Evolutionary conservation across 352 stramenopile genomes (phyloP).

Genomic region (Poterioochromonas sp.): DNA sequence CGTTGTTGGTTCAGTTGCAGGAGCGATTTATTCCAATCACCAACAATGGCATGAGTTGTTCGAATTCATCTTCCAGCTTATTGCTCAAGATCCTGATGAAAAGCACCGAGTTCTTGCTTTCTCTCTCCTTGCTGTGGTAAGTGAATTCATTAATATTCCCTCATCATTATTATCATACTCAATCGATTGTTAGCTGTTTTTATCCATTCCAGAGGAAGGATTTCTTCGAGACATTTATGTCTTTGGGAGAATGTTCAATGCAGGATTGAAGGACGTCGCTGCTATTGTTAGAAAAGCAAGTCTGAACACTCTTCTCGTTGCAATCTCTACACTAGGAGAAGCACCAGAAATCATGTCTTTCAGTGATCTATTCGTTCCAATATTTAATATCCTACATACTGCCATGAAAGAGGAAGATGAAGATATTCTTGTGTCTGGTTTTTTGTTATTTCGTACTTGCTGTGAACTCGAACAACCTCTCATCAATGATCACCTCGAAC

Average conservation of each 20-base stretch:
- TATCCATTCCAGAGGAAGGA: conserved; percentile 39
- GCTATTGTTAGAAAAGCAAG: conserved; percentile 55
- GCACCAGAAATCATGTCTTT: conserved; percentile 55
- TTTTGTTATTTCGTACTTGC: conserved; percentile 70
- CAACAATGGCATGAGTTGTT: background rate
- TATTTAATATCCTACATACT: conserved; percentile 56
- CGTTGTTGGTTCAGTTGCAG: background rate
- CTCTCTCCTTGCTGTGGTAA: background rate
- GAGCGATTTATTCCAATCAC: background rate
- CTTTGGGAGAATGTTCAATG: conserved; percentile 49
- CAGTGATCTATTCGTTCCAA: conserved; percentile 48
- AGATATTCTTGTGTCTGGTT: conserved; percentile 55
- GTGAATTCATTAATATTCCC: background rate
- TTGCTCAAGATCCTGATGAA: background rate
- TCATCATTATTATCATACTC: background rate
- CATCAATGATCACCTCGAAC: background rate
- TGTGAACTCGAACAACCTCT: background rate
- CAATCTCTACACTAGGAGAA: conserved; percentile 45
- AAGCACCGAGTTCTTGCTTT: background rate
- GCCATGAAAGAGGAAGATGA: conserved; percentile 53
- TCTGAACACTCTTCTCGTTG: conserved; percentile 40
- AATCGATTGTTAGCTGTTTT: background rate
- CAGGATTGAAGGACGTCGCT: conserved; percentile 48
- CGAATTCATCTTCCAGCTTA: background rate
- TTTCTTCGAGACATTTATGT: conserved; percentile 51